Conservation (phyloP, 2,329 filamentous ascomycete genomes). For the Scytalidium sp. region DNA sequence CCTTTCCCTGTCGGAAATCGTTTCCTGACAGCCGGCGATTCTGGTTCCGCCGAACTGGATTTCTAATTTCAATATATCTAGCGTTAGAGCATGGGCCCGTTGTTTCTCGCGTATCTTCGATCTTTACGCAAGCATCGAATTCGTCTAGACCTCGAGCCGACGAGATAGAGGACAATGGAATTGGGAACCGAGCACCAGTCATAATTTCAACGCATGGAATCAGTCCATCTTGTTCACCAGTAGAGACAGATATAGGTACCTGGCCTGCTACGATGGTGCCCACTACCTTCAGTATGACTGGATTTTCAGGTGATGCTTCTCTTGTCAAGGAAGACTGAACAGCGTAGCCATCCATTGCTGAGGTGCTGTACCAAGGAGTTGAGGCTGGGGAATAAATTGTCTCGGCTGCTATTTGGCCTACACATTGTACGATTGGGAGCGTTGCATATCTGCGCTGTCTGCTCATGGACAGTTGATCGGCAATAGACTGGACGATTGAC, state of each 20-base stretch:
- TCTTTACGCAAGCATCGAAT: neutral
- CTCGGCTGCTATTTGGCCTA: neutral
- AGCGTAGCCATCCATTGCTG: constrained; percentile 2
- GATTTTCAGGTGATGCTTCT: constrained; percentile 8
- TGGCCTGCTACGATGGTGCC: constrained; percentile 19
- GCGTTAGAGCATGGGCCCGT: neutral
- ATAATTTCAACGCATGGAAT: constrained; percentile 24
- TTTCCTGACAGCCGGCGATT: constrained; percentile 19
- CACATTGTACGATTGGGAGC: neutral
- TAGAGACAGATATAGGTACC: constrained; percentile 4
- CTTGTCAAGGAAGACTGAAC: neutral
- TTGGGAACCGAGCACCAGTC: constrained; percentile 25
- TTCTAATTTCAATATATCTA: constrained; percentile 13
- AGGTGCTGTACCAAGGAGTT: neutral
- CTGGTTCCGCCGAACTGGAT: constrained; percentile 13
- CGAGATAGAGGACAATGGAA: neutral
- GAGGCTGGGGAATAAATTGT: neutral
- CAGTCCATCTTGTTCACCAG: neutral
- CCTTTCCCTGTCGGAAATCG: constrained; percentile 15
- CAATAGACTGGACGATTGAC: neutral
- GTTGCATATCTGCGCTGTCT: neutral
- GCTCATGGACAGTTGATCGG: neutral
- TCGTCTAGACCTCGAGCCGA: neutral
- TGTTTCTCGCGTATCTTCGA: neutral
- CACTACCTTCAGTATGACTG: constrained; percentile 16